Conservation (phyloP, 371 early-diverging fungal genomes). For the Lichtheimia ramosa region DNA sequence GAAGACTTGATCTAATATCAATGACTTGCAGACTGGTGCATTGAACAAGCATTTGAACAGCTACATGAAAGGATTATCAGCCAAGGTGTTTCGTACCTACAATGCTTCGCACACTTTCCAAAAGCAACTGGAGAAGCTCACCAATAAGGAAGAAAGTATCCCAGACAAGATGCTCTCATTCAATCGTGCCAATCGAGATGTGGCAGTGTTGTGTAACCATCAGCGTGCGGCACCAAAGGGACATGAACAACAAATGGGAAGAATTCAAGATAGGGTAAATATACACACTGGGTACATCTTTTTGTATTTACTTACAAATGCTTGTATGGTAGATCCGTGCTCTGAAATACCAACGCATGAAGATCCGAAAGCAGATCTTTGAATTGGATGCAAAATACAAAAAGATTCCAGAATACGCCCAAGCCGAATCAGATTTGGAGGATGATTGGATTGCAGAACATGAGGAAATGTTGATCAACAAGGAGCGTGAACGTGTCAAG, state of each 20-base stretch:
- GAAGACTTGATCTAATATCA: neutral
- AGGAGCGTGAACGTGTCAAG: constrained; percentile 60
- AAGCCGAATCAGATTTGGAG: constrained; percentile 78
- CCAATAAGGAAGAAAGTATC: constrained; percentile 67
- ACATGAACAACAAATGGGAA: constrained; percentile 77
- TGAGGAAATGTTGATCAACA: constrained; percentile 55
- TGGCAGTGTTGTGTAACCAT: constrained; percentile 97
- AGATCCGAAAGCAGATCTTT: constrained; percentile 65
- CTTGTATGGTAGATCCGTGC: constrained; percentile 58
- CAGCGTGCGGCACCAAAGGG: constrained; percentile 87
- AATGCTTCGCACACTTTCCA: constrained; percentile 96
- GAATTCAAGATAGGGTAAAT: constrained; percentile 75
- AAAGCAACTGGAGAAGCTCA: constrained; percentile 74
- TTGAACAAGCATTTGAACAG: constrained; percentile 88
- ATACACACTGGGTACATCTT: too few species aligned
- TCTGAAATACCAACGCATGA: constrained; percentile 81
- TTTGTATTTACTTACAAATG: neutral
- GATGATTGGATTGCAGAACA: constrained; percentile 76
- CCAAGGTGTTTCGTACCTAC: constrained; percentile 98
- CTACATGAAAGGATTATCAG: constrained; percentile 91
- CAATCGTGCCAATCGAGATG: constrained; percentile 95
- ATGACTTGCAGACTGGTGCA: constrained; percentile 49
- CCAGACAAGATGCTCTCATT: constrained; percentile 90
- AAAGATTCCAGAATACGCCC: constrained; percentile 69
- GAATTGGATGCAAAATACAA: constrained; percentile 73